A percentile compares a stretch with the other conserved stretches of the same genome.
phyloP scores from a whole-genome alignment of 208 protist genomes.

The Phytomonas sp. region DNA sequence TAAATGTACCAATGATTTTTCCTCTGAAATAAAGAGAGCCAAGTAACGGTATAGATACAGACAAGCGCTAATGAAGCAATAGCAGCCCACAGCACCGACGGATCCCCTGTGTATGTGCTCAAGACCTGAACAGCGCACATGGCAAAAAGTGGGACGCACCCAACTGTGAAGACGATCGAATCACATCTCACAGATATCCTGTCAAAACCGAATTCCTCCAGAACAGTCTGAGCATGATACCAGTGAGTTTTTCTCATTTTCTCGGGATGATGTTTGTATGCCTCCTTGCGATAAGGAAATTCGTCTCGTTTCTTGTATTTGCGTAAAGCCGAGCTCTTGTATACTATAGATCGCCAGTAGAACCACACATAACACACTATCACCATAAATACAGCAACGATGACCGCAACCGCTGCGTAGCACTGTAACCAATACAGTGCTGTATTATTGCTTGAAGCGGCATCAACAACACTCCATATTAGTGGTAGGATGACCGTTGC shows the following conservation, averaged over 20 bases:
- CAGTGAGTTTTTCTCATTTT: constrained; percentile 69
- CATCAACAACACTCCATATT: constrained; percentile 68
- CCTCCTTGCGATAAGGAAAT: constrained; percentile 45
- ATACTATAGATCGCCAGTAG: constrained; percentile 54
- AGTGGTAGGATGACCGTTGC: constrained; percentile 61
- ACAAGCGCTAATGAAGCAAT: constrained; percentile 48
- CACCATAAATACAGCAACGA: constrained; percentile 45
- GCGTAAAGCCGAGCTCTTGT: constrained; percentile 42
- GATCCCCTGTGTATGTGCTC: constrained; percentile 36
- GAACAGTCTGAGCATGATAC: constrained; percentile 70
- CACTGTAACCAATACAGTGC: constrained; percentile 58
- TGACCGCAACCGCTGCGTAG: constrained; percentile 58
- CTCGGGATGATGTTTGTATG: constrained; percentile 28
- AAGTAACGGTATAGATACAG: constrained; percentile 57
- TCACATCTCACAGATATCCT: constrained; percentile 57
- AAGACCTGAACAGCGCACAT: constrained; percentile 54
- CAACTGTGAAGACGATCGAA: constrained; percentile 68
- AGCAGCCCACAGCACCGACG: constrained; percentile 49
- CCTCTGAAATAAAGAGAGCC: constrained; percentile 54
- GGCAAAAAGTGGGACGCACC: constrained; percentile 64
- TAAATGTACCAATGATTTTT: constrained; percentile 71
- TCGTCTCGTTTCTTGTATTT: constrained; percentile 48
- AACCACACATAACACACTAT: constrained; percentile 76
- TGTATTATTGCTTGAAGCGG: constrained; percentile 35
- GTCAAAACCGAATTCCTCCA: constrained; percentile 87